These are phyloP conservation scores for Colletotrichum coccodes DNA, from an alignment of 2,329 filamentous ascomycete species.

Conservation along the genomic window DNA sequence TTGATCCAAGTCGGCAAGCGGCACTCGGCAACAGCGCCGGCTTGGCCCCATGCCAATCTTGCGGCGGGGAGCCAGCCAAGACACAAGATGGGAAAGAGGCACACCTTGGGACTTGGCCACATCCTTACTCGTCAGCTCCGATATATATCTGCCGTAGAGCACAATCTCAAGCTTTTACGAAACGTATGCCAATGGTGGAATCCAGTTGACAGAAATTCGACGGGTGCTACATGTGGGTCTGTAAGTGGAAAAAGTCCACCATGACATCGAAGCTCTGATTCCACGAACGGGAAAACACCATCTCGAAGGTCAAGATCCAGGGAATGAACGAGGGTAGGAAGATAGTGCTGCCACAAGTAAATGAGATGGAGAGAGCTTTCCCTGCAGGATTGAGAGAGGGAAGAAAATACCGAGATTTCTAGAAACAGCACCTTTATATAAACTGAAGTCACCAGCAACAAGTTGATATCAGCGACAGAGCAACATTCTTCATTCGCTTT, in stretches of 20 bases:
- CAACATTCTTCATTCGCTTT: background rate
- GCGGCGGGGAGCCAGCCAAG: background rate
- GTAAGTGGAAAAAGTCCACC: background rate
- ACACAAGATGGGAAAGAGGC: slow-evolving; percentile 1
- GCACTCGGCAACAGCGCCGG: background rate
- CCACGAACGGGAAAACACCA: background rate
- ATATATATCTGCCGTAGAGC: background rate
- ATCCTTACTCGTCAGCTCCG: background rate
- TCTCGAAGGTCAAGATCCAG: background rate
- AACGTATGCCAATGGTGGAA: slow-evolving; percentile 3
- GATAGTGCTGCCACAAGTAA: no score
- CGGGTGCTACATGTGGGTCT: background rate
- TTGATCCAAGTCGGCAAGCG: background rate
- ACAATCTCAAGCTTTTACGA: background rate
- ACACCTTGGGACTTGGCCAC: background rate
- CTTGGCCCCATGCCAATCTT: background rate
- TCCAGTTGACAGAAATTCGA: background rate
- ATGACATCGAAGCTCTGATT: background rate
- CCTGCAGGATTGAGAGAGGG: no score
- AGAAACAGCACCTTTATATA: background rate
- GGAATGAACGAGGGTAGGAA: no score
- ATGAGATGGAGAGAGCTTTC: no score
- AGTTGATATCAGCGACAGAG: no score
- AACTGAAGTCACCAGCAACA: background rate
- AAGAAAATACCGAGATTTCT: no score